Percentiles rank a stretch among this genome's conserved stretches.
Evolutionary conservation across 225 moss, liverwort and hornwort species (phyloP).

Genomic region (Pseudisothecium myosuroides): DNA sequence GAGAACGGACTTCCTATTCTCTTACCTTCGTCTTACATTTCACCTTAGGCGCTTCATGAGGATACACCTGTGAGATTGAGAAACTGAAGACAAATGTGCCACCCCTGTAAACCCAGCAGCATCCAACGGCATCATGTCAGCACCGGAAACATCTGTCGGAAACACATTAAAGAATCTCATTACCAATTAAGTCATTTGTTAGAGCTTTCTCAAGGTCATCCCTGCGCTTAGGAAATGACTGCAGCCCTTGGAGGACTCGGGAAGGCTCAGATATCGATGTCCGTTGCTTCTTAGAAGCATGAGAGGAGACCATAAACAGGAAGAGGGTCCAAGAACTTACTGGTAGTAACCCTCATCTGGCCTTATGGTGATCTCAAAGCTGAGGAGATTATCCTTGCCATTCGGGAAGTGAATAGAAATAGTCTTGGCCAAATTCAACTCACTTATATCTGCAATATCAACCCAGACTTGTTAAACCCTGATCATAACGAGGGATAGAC

Average conservation of each 20-base stretch:
- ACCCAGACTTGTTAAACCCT: not conserved
- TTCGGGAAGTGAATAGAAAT: conserved; percentile 85
- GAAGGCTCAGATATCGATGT: not conserved
- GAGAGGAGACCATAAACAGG: not conserved
- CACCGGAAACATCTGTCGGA: not conserved
- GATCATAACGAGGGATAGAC: not conserved
- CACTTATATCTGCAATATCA: conserved; percentile 75
- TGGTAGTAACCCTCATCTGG: conserved; percentile 98
- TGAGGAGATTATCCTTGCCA: conserved; percentile 94
- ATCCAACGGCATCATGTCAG: not conserved
- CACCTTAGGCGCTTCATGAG: conserved; percentile 96
- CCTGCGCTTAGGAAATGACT: not conserved
- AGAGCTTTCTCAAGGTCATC: not conserved
- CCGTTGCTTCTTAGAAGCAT: not conserved
- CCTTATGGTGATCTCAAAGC: conserved; percentile 90
- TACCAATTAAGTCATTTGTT: not conserved
- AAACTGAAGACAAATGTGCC: conserved; percentile 92
- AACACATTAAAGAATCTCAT: not conserved
- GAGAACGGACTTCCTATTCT: not conserved
- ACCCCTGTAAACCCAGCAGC: conserved; percentile 42
- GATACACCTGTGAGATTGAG: conserved; percentile 92
- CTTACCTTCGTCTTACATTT: conserved; percentile 99
- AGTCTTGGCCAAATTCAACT: conserved; percentile 93
- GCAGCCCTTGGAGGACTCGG: not conserved
- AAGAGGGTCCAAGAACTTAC: conserved; percentile 26